Evolutionary conservation across 768 basidiomycete genomes (phyloP), one percentile per base, ranked within the genome.

Genomic region (Phylloporus scabripes): DNA sequence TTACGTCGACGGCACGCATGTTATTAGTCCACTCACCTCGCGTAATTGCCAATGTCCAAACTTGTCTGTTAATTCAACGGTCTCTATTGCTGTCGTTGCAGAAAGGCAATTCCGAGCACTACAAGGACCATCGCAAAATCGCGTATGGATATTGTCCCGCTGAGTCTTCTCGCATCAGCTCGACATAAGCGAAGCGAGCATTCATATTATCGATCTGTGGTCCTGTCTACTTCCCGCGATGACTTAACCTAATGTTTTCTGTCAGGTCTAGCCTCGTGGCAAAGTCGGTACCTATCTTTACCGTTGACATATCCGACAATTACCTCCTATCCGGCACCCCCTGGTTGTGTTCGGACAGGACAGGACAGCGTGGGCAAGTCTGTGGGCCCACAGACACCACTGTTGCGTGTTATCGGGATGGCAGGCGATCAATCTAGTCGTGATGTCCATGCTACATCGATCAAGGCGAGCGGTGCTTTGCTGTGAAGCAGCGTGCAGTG

Each of bases 1-100:
- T 64, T 67, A 67, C 65, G 63, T 64, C 57, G 62, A 50, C 60
- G 31, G 38, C 54, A 41, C 18, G 50, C 64, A 51, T 60, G 52
- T 12, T 43, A 56, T 31, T 45, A 20, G 31, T 32, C 21, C 29
- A 54, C 48, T 46, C 43, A 34, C 54, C 44, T 54, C 45, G 50
- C 63, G 51, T 63, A 60, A 60, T 51, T 45, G 32, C 45, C 44
- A 48, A 49, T 39, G 20, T 46, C 54, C 53, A 44, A 52, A 55
- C 49, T 44, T 38, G 42, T 51, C 49, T 43, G 42, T 59, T 59
- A 10, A 61, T 58, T 50, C 48, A 41, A 47, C 26, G 37, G 34
- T 34, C 51, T 50, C 45, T 50, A 24, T 42, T 42, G 12, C 7
- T 24, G 23, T 23, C 6, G 20, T 20, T 48, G 57, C 29, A 49